These are phyloP conservation scores for Leishmania amazonensis DNA, from an alignment of 208 protist species.

Conservation along the genomic window DNA sequence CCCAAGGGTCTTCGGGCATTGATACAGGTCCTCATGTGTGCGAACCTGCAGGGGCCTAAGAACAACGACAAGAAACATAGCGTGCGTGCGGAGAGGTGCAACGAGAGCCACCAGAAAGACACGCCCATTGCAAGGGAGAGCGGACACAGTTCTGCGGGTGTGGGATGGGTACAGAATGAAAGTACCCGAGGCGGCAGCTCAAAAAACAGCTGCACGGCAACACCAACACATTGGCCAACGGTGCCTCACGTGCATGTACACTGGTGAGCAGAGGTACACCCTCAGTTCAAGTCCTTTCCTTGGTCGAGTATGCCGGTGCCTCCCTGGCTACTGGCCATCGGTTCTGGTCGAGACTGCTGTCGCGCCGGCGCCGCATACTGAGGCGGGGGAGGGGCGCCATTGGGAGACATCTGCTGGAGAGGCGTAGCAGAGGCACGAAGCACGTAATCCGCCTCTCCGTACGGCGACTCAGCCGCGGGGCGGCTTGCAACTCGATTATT, in stretches of 20 bases:
- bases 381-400: not conserved
- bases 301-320: not conserved
- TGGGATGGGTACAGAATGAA: not conserved
- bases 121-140: too few species aligned
- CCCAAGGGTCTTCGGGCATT: not conserved
- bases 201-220: not conserved
- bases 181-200: not conserved
- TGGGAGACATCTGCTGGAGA: not conserved
- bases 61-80: too few species aligned
- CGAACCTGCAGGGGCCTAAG: too few species aligned
- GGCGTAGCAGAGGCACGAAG: not conserved
- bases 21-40: not conserved
- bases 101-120: too few species aligned
- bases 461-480: constrained; percentile 2
- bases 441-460: constrained; percentile 27
- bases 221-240: not conserved
- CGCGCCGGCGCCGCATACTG: not conserved
- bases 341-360: not conserved
- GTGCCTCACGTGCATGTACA: not conserved
- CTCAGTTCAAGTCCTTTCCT: constrained; percentile 2
- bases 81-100: not conserved
- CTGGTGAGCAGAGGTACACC: too few species aligned
- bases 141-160: too few species aligned
- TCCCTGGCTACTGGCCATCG: not conserved
- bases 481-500: not conserved